Evolutionary conservation across 371 early-diverging fungal genomes (phyloP), one percentile per base, ranked within the genome.

Genomic region (Mortierella sp.): DNA sequence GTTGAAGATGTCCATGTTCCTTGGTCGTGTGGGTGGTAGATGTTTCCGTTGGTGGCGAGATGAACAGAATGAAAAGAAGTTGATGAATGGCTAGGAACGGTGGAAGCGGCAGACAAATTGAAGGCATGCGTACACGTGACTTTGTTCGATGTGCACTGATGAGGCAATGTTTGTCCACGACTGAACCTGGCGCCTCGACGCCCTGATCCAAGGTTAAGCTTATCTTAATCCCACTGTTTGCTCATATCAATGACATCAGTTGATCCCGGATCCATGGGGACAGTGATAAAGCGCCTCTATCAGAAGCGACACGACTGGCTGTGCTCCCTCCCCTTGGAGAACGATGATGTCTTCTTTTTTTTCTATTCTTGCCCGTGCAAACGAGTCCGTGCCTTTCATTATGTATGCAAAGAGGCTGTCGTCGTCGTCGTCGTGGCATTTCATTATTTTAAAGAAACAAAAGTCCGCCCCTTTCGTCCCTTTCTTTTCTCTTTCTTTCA

Each of bases 1-100:
- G 63, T 19, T 63, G 60, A 82, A 82, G 60, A 71, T 80, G 78
- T 82, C 80, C 74, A 80, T 70, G 65, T 76, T 81, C 80, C 72
- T 80, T 72, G 38, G 50, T 34, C 31, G 63, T 14, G 38, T 10
- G n/a, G 28, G 45, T 38, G 42, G 31, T 63, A 24, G 45, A 73
- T 50, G 52, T 63, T 34, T 60, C 16, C 31, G 60, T 34, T 11
- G 73, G 52, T 52, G 52, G 72, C 31, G 73, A 73, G 73, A 54
- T 73, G 73, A 34, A 13, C 13, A 38, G 38, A 71, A 71, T 26
- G 28, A 52, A 52, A 72, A 21, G 19, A 6, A 24, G 11, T 21
- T 38, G 68, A 31, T 63, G 63, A 31, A 26, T 28, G 34, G 38
- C 8, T 3, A 65, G 42, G 9, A 10, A 34, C 24, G 38, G 34